Percentiles rank a stretch among this genome's conserved stretches.
Conservation (phyloP, 1,139 yeast species). For the Sugiyamaella pinicola region DNA sequence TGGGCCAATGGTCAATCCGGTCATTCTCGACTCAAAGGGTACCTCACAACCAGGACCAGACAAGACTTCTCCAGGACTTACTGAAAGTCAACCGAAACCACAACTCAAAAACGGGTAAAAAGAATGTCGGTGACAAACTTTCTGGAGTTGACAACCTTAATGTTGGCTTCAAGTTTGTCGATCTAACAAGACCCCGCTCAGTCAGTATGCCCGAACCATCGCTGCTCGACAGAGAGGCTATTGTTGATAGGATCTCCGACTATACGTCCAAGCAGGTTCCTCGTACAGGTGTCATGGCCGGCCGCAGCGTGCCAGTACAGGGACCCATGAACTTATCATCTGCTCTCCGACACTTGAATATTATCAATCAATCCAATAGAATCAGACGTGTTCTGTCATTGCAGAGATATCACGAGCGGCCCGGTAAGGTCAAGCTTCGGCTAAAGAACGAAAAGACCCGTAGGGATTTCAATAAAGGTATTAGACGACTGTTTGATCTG, state of each 20-base stretch:
- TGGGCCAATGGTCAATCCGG: not conserved
- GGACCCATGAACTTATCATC: conserved; percentile 31
- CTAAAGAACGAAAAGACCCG: conserved; percentile 39
- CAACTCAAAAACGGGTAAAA: not conserved
- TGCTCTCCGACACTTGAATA: conserved; percentile 37
- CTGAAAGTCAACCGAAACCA: conserved; percentile 6
- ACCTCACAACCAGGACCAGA: conserved; percentile 5
- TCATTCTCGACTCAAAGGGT: not conserved
- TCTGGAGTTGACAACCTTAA: conserved; percentile 10
- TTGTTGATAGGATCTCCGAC: conserved; percentile 19
- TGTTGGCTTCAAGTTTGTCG: conserved; percentile 10
- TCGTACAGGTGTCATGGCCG: conserved; percentile 42
- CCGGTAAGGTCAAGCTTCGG: conserved; percentile 42
- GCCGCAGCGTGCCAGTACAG: conserved; percentile 36
- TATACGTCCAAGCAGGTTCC: conserved; percentile 31
- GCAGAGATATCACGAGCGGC: conserved; percentile 42
- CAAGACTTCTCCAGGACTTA: conserved; percentile 8
- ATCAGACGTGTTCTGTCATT: conserved; percentile 35
- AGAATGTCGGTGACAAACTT: conserved; percentile 1
- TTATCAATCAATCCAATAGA: conserved; percentile 37
- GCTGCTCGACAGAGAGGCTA: conserved; percentile 12
- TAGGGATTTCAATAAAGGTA: conserved; percentile 41
- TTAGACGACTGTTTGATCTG: conserved; percentile 41
- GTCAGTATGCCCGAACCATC: not conserved
- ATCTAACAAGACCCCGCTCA: conserved; percentile 14